Evolutionary conservation across 345 rosid genomes (phyloP), one percentile per base, ranked within the genome.

Genomic region (Clausena lansium): DNA sequence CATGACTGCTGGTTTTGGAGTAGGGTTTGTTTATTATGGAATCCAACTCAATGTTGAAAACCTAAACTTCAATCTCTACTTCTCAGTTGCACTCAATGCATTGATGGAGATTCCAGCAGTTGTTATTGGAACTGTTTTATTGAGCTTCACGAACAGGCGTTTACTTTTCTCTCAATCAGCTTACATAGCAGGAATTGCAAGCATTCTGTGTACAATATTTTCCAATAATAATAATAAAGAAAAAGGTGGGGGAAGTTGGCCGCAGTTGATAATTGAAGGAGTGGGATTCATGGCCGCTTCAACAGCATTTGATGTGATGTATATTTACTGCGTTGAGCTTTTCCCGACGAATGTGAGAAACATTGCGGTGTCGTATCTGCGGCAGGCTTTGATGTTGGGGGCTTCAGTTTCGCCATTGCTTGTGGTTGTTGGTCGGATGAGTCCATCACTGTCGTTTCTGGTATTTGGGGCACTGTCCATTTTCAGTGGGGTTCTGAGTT

Each of bases 261-360:
- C 86, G 19, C 91, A 89, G 69, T 85, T 92, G 52, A 70, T 68
- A 0, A 79, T 82, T 14, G 93, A 92, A 83, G 88, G 84, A 27
- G 20, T 87, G 2, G 94, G 97, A 2, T 92, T 91, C 85, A 90
- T 92, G 93, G 91, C 90, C 14, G 83, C 89, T n/a, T 85, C 97
- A 0, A 79, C 80, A 0, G 91, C 95, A 0, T 94, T 80, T 67
- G 88, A 92, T 27, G 89, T 93, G 9, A 5, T 85, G 22, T 91
- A 88, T 68, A 86, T 94, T 54, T 90, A 89, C 55, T 71, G 84
- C 5, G 88, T 89, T 0, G 95, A 93, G 88, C 92, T 92, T 47
- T 93, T 93, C 72, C 97, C 93, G 0, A 93, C 94, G 17, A 89
- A 84, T 55, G 91, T 89, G 13, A 92, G 98, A 81, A 92, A 91